A percentile compares a stretch with the other conserved stretches of the same genome.
phyloP scores from a whole-genome alignment of 345 rosid genomes.

The Camelina sativa region DNA sequence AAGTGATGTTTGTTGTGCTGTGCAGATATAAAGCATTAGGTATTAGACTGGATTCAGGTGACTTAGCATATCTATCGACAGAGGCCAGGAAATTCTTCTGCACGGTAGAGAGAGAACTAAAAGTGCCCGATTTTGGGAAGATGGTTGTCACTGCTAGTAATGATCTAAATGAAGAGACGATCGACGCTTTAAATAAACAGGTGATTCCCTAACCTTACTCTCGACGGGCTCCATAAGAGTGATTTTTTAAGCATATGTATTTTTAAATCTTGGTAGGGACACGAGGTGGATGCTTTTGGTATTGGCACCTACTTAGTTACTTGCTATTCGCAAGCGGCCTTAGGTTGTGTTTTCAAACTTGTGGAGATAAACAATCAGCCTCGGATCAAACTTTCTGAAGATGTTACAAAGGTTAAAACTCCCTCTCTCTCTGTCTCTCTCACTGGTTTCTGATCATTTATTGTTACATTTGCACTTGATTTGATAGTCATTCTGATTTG shows the following conservation, averaged over 20 bases:
- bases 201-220: slow-evolving; percentile 41
- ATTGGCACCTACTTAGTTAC: slow-evolving; percentile 93
- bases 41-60: slow-evolving; percentile 96
- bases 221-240: neutral
- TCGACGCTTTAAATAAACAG: slow-evolving; percentile 98
- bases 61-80: slow-evolving; percentile 83
- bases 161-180: slow-evolving; percentile 95
- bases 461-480: neutral
- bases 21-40: slow-evolving; percentile 87
- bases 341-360: slow-evolving; percentile 98
- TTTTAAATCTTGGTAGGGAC: slow-evolving; percentile 57
- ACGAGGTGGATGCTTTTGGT: slow-evolving; percentile 91
- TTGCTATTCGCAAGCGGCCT: slow-evolving; percentile 92
- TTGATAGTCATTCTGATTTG: slow-evolving; percentile 25
- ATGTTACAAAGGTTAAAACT: slow-evolving; percentile 84
- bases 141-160: slow-evolving; percentile 82
- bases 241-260: neutral
- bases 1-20: slow-evolving; percentile 17
- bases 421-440: neutral
- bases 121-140: slow-evolving; percentile 70
- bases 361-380: slow-evolving; percentile 96
- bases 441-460: neutral
- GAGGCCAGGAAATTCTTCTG: slow-evolving; percentile 76
- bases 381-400: slow-evolving; percentile 98
- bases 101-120: slow-evolving; percentile 73